phyloP scores from a whole-genome alignment of 164 flowering plant genomes.

The Chimonanthus praecox region DNA sequence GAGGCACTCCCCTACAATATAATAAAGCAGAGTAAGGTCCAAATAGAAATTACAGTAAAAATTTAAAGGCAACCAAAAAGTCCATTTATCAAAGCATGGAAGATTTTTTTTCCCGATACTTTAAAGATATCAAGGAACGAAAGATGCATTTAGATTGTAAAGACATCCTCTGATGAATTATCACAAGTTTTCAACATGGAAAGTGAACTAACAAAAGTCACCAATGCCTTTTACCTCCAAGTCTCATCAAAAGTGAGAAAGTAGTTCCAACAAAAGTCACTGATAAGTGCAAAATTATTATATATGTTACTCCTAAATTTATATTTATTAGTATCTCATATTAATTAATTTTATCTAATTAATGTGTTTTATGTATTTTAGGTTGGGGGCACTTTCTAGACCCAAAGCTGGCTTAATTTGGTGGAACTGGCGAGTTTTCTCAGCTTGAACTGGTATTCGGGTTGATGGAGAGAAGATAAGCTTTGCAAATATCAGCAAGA shows the following conservation, averaged over 20 bases:
- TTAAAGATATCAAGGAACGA: background rate
- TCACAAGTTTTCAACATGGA: background rate
- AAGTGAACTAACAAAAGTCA: background rate
- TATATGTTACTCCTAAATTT: too few species aligned
- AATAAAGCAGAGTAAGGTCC: conserved; percentile 12
- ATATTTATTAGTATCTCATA: too few species aligned
- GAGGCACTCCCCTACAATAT: conserved; percentile 72
- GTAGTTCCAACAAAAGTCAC: background rate
- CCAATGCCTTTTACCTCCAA: background rate
- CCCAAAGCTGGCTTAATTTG: too few species aligned
- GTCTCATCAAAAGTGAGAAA: background rate
- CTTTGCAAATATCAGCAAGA: too few species aligned
- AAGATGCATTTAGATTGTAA: background rate
- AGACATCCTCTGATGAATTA: conserved; percentile 1
- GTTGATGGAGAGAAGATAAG: too few species aligned
- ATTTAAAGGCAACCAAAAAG: background rate
- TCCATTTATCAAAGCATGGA: background rate
- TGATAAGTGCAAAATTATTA: too few species aligned
- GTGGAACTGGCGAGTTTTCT: too few species aligned
- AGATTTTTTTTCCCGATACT: background rate
- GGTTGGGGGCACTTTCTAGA: too few species aligned
- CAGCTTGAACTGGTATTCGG: too few species aligned
- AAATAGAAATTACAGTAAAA: background rate
- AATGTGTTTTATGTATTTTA: too few species aligned
- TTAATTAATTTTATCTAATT: too few species aligned